Conservation (phyloP, 768 basidiomycete genomes). For the Mycena olivaceomarginata region DNA sequence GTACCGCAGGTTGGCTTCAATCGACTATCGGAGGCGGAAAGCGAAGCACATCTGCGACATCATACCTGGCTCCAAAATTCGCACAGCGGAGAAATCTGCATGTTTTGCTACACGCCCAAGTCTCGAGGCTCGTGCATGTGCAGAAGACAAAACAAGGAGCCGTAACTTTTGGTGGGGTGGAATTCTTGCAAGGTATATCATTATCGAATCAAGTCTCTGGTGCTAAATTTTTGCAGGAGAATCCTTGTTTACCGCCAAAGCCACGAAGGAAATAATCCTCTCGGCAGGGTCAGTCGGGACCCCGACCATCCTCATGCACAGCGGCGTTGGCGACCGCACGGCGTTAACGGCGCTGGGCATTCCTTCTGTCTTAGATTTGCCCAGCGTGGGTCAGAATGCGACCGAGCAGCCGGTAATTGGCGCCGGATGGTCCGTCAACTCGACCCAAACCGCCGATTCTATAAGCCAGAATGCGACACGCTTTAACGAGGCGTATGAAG, state of each 20-base stretch:
- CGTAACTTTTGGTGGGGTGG: not conserved
- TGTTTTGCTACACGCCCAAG: not conserved
- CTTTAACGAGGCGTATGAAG: constrained; percentile 6
- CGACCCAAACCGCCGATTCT: not conserved
- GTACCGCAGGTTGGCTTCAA: constrained; percentile 47
- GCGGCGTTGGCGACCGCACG: not conserved
- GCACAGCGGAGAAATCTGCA: constrained; percentile 9
- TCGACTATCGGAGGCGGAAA: constrained; percentile 46
- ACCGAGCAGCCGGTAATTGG: not conserved
- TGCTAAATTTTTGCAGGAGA: not conserved
- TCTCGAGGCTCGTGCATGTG: not conserved
- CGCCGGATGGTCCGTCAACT: not conserved
- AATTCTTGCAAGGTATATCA: not conserved
- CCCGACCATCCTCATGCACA: not conserved
- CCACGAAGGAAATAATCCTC: not conserved
- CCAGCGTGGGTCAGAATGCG: not conserved
- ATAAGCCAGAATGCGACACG: not conserved
- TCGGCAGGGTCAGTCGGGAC: constrained; percentile 2
- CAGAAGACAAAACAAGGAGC: not conserved
- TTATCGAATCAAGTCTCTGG: not conserved
- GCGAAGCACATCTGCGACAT: constrained; percentile 33
- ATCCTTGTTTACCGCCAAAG: not conserved
- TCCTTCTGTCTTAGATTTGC: not conserved
- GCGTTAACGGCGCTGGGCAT: not conserved
- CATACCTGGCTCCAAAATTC: constrained; percentile 46